Evolutionary conservation across 2,329 filamentous ascomycete genomes (phyloP).

Genomic region (Penicillium digitatum): DNA sequence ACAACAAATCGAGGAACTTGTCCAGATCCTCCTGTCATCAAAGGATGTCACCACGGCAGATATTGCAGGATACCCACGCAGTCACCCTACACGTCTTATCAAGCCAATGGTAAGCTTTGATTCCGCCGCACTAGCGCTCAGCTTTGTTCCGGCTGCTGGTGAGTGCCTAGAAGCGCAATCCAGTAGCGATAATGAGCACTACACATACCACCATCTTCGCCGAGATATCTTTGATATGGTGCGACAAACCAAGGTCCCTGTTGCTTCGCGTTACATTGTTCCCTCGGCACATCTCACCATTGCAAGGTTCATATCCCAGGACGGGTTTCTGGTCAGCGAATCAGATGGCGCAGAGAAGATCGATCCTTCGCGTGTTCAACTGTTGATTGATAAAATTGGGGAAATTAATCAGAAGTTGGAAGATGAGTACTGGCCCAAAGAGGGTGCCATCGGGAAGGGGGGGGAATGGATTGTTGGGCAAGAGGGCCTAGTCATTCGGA

Average conservation of each 20-base stretch:
- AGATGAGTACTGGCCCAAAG: conserved; percentile 62
- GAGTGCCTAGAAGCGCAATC: conserved; percentile 47
- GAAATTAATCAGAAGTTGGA: conserved; percentile 71
- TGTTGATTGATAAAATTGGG: conserved; percentile 68
- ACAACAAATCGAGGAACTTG: conserved; percentile 62
- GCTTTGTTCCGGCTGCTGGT: conserved; percentile 73
- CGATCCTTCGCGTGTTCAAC: conserved; percentile 54
- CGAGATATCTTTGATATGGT: conserved; percentile 67
- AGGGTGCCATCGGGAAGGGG: conserved; percentile 41
- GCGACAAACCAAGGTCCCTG: conserved; percentile 57
- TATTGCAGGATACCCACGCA: conserved; percentile 63
- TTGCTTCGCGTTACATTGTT: conserved; percentile 80
- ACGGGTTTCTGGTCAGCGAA: conserved; percentile 52
- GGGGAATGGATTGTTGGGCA: conserved; percentile 82
- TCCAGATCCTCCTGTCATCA: conserved; percentile 48
- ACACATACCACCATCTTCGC: conserved; percentile 85
- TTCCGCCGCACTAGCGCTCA: conserved; percentile 75
- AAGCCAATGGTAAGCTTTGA: conserved; percentile 82
- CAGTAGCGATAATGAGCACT: conserved; percentile 54
- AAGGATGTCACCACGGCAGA: conserved; percentile 3
- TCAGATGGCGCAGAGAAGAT: conserved; percentile 22
- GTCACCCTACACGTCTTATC: conserved; percentile 67
- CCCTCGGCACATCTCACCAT: conserved; percentile 86
- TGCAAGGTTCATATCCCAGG: conserved; percentile 67
- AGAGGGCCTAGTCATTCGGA: conserved; percentile 69